Percentiles rank a stretch among this genome's conserved stretches.
phyloP scores from a whole-genome alignment of 805 yeast genomes.

The Hanseniaspora clermontiae region DNA sequence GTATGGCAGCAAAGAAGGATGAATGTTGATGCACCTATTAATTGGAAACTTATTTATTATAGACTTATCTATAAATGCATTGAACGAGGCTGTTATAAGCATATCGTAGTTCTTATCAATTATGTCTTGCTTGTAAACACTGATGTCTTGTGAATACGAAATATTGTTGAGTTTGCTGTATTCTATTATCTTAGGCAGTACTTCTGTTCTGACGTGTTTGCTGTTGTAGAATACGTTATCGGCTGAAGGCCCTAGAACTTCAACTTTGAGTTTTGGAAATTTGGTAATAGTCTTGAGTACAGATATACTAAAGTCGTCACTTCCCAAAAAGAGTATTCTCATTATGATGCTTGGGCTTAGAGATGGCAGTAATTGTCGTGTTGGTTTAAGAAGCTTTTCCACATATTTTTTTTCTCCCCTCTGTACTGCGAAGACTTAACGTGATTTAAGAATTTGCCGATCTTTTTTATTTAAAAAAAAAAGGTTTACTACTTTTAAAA shows the following conservation, averaged over 20 bases:
- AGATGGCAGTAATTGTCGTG: too few relatives aligned
- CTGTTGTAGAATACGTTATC: slow-evolving; percentile 26
- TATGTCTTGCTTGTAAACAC: slow-evolving; percentile 16
- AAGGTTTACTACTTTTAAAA: too few relatives aligned
- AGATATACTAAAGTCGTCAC: slow-evolving; percentile 55
- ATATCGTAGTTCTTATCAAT: slow-evolving; percentile 35
- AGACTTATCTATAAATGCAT: slow-evolving; percentile 56
- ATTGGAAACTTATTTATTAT: slow-evolving; percentile 35
- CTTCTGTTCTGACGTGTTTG: not conserved
- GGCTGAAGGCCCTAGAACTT: slow-evolving; percentile 40
- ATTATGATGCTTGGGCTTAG: slow-evolving; percentile 4
- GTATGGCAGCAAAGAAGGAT: slow-evolving; percentile 76
- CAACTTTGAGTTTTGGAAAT: slow-evolving; percentile 20
- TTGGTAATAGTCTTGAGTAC: slow-evolving; percentile 30
- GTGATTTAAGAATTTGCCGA: too few relatives aligned
- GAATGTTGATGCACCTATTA: slow-evolving; percentile 55
- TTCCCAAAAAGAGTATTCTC: slow-evolving; percentile 59
- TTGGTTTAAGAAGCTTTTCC: too few relatives aligned
- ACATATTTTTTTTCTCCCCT: too few relatives aligned
- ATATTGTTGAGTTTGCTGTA: slow-evolving; percentile 12
- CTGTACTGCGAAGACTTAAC: too few relatives aligned
- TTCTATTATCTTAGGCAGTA: slow-evolving; percentile 1
- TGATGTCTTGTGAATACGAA: slow-evolving; percentile 21
- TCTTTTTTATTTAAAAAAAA: too few relatives aligned
- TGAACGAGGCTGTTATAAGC: slow-evolving; percentile 87